These are phyloP conservation scores for Pythium vanterpoolii DNA, from an alignment of 352 stramenopile species.

Conservation along the genomic window DNA sequence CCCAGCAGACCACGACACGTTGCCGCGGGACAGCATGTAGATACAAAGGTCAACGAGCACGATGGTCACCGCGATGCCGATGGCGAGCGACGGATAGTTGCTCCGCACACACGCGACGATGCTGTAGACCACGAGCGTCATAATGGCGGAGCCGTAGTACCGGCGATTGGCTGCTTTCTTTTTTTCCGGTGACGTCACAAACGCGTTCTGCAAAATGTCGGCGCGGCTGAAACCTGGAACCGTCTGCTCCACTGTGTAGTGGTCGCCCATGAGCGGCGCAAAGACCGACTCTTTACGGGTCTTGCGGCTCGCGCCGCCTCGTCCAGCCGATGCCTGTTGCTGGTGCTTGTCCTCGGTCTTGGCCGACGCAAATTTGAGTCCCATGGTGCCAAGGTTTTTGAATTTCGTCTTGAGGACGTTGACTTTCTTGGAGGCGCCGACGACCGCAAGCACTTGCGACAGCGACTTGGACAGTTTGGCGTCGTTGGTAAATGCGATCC, in stretches of 20 bases:
- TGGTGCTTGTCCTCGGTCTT: constrained; percentile 31
- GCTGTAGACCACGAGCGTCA: constrained; percentile 52
- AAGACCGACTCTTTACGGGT: constrained; percentile 70
- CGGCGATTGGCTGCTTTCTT: constrained; percentile 45
- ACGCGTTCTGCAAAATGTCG: constrained; percentile 77
- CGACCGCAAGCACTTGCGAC: constrained; percentile 70
- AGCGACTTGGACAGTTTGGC: constrained; percentile 82
- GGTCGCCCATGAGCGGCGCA: constrained; percentile 65
- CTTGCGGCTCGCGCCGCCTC: constrained; percentile 13
- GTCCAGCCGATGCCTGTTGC: not conserved
- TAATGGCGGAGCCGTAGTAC: constrained; percentile 48
- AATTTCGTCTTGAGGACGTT: constrained; percentile 77
- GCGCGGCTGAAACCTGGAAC: constrained; percentile 68
- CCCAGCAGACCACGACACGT: constrained; percentile 69
- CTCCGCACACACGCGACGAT: constrained; percentile 55
- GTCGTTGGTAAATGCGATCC: constrained; percentile 89
- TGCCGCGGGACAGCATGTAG: constrained; percentile 67
- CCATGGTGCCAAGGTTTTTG: constrained; percentile 76
- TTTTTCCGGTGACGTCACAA: constrained; percentile 58
- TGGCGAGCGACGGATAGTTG: constrained; percentile 48
- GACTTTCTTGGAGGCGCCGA: constrained; percentile 74
- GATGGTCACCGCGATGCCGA: constrained; percentile 67
- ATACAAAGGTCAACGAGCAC: constrained; percentile 72
- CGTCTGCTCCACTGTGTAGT: constrained; percentile 77
- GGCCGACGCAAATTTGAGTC: constrained; percentile 62